These are phyloP conservation scores for Cercospora sojina DNA, from an alignment of 2,329 filamentous ascomycete species.

Conservation along the genomic window DNA sequence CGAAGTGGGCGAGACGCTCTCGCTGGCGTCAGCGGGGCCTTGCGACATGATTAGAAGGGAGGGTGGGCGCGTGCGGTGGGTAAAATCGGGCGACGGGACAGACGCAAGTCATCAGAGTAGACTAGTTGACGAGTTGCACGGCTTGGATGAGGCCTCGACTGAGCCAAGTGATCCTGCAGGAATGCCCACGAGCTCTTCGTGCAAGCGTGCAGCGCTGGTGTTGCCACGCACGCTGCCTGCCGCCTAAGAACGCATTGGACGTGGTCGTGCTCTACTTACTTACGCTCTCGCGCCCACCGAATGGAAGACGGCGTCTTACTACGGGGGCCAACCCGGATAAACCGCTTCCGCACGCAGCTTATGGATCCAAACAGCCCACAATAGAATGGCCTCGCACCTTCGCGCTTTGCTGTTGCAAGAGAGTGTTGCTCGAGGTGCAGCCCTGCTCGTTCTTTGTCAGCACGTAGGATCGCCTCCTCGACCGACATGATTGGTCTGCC, in stretches of 20 bases:
- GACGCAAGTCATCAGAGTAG: not conserved
- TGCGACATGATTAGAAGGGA: slow-evolving; percentile 5
- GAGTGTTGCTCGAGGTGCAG: not conserved
- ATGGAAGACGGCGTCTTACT: not conserved
- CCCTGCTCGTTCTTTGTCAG: not conserved
- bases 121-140: no score
- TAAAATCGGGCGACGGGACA: not conserved
- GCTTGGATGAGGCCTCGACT: not conserved
- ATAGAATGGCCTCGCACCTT: not conserved
- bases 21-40: slow-evolving; percentile 2
- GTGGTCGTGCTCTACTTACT: not conserved
- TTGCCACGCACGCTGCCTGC: not conserved
- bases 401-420: not conserved
- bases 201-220: not conserved
- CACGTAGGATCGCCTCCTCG: not conserved
- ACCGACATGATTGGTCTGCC: not conserved
- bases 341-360: not conserved
- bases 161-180: slow-evolving; percentile 9
- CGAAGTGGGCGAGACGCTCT: not conserved
- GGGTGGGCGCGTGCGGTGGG: not conserved
- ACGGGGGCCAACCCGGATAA: not conserved
- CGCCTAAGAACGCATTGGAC: not conserved
- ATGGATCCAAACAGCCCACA: not conserved
- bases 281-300: not conserved
- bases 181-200: not conserved